These are phyloP conservation scores for Fusarium lyarnte DNA, from an alignment of 2,329 filamentous ascomycete species.

Conservation along the genomic window DNA sequence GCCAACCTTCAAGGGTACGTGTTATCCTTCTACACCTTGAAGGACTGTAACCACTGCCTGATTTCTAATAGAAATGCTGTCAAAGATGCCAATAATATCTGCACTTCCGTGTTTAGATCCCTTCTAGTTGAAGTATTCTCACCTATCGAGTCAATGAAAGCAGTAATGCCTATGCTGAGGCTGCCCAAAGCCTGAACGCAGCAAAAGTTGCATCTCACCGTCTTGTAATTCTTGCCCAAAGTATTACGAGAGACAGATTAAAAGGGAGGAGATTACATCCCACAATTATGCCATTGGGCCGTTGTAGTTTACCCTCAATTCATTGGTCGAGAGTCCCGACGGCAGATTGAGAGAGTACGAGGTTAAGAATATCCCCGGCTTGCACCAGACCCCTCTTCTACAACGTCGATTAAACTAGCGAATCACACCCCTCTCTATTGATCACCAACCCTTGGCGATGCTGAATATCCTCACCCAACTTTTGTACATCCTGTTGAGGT, in stretches of 20 bases:
- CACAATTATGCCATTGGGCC: not conserved
- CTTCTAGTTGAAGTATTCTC: too few relatives aligned
- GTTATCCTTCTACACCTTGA: too few relatives aligned
- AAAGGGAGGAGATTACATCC: not conserved
- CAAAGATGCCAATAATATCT: too few relatives aligned
- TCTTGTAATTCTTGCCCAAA: too few relatives aligned
- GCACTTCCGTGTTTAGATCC: too few relatives aligned
- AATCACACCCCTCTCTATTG: not conserved
- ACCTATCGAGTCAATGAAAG: too few relatives aligned
- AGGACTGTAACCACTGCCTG: too few relatives aligned
- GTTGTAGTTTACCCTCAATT: not conserved
- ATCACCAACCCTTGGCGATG: not conserved
- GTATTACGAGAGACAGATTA: not conserved
- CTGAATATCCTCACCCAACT: not conserved
- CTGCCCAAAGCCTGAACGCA: too few relatives aligned
- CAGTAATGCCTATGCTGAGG: too few relatives aligned
- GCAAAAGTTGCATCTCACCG: too few relatives aligned
- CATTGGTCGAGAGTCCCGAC: not conserved
- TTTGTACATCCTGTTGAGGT: not conserved
- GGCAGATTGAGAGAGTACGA: not conserved
- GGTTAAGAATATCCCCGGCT: fast-evolving
- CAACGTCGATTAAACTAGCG: not conserved
- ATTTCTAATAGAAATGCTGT: too few relatives aligned
- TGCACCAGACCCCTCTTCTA: not conserved
- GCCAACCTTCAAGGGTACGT: too few relatives aligned